Base-by-base conservation (phyloP, 1,139 yeast genomes). In the Ogataea hybrid region DNA sequence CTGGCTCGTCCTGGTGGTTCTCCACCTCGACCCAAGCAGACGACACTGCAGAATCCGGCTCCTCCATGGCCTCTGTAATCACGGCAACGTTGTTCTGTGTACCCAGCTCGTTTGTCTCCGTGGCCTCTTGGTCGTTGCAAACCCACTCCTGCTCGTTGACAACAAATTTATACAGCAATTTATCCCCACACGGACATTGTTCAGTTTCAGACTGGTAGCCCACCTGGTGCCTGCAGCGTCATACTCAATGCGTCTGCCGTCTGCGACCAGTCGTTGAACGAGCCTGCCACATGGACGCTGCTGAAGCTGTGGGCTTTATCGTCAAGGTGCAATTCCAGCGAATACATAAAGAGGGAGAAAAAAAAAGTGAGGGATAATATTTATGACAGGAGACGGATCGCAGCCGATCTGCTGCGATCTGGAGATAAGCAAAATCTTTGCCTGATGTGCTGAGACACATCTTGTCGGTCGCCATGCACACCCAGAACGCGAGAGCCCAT, bases 81-180 rank as follows among this genome's bases (percentile, higher is more conserved):
- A 46, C 30, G 16, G 50, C 42, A 29, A 37, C 43, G 41, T 58
- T 58, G 30, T 58, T 58, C n/a, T 42, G 41, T 22, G 47, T 52
- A 0, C 61, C 59, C 8, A 40, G 28, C 4, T 14, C 46, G 38
- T 58, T 62, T 1, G 34, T 31, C 38, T 56, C 62, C 6, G 32
- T 23, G 2, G 55, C 51, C 16, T 43, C 39, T 3, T 32, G 11
- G 1, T 20, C 30, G 38, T 56, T 53, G 40, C 52, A 52, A 6
- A 56, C 35, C 63, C 63, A 59, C 7, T 44, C 43, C 2, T 28
- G 18, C 2, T 43, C 50, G 35, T 57, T 46, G 7, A 49, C 46
- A 6, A 59, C 56, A 39, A 52, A 59, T 37, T 59, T 59, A 43
- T 54, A 59, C 15, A 42, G 32, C 15, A 56, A 37, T 33, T 55